A percentile compares a stretch with the other conserved stretches of the same genome.
These are phyloP conservation scores for Phytophthora quininea DNA, from an alignment of 352 stramenopile species.

Conservation along the genomic window DNA sequence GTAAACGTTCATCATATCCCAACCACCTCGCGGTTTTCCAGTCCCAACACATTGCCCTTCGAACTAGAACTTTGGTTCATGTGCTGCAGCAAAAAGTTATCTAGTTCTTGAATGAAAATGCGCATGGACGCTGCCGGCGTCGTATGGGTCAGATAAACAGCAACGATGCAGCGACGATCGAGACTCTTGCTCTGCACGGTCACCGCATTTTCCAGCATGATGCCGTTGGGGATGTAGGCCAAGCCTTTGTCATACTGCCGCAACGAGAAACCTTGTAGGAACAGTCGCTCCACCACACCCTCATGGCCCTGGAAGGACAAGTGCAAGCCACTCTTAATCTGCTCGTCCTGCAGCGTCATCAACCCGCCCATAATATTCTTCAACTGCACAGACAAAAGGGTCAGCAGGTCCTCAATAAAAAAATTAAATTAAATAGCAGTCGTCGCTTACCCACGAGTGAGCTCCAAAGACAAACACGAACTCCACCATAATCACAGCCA, in stretches of 20 bases:
- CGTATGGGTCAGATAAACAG: conserved; percentile 61
- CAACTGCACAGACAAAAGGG: conserved; percentile 44
- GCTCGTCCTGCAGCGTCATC: conserved; percentile 81
- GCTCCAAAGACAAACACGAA: conserved; percentile 80
- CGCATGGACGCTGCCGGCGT: conserved; percentile 57
- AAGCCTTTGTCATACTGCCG: conserved; percentile 84
- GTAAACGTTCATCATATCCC: conserved; percentile 53
- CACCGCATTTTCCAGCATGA: conserved; percentile 77
- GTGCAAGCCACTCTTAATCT: conserved; percentile 80
- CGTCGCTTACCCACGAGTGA: conserved; percentile 73
- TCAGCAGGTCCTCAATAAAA: not conserved
- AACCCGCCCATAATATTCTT: conserved; percentile 88
- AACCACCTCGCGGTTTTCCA: conserved; percentile 50
- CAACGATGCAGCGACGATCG: conserved; percentile 58
- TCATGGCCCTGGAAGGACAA: conserved; percentile 78
- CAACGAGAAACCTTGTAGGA: conserved; percentile 81
- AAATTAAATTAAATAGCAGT: too few species aligned
- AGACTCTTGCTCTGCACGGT: conserved; percentile 73
- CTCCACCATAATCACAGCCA: conserved; percentile 82
- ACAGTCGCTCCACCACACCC: conserved; percentile 83
- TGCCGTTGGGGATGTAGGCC: conserved; percentile 81
- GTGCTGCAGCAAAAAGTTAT: conserved; percentile 55
- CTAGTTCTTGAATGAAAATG: conserved; percentile 77
- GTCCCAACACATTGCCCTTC: conserved; percentile 51
- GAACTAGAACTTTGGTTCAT: conserved; percentile 36